These are phyloP conservation scores for Sporisorium iseilematis-ciliati DNA, from an alignment of 1,284 basidiomycete species.

Conservation along the genomic window DNA sequence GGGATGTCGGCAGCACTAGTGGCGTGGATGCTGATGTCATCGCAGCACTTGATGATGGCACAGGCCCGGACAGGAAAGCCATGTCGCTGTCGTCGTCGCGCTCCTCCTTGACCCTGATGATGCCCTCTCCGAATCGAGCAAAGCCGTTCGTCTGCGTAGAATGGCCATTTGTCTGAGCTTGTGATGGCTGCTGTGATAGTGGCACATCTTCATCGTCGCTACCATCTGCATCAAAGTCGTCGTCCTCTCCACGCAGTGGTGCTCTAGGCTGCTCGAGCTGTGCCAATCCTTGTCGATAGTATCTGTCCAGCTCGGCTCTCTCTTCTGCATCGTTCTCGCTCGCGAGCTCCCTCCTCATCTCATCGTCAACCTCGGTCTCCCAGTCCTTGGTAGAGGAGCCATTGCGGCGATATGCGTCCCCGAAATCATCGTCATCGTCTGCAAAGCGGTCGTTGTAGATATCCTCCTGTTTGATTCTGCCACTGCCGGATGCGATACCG, in stretches of 20 bases:
- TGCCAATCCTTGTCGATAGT: slow-evolving; percentile 55
- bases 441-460: slow-evolving; percentile 68
- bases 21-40: slow-evolving; percentile 13
- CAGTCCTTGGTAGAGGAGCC: slow-evolving; percentile 47
- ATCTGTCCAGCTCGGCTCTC: slow-evolving; percentile 51
- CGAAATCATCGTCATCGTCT: slow-evolving; percentile 62
- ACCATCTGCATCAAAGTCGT: slow-evolving; percentile 60
- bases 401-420: slow-evolving; percentile 28
- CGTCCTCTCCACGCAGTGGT: slow-evolving; percentile 56
- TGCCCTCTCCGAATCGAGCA: slow-evolving; percentile 22
- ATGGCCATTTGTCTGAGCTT: slow-evolving; percentile 12
- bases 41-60: slow-evolving; percentile 9
- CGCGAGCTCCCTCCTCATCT: slow-evolving; percentile 52
- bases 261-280: slow-evolving; percentile 41
- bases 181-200: slow-evolving; percentile 19
- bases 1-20: slow-evolving; percentile 25
- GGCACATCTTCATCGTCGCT: slow-evolving; percentile 53
- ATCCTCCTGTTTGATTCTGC: slow-evolving; percentile 60
- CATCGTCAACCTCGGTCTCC: slow-evolving; percentile 57
- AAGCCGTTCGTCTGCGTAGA: slow-evolving; percentile 22
- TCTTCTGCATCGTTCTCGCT: slow-evolving; percentile 48
- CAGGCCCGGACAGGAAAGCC: slow-evolving; percentile 38
- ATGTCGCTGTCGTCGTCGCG: slow-evolving; percentile 45
- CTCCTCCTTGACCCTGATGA: slow-evolving; percentile 49
- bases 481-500: slow-evolving; percentile 46